Evolutionary conservation across 495 filamentous ascomycete species (phyloP), one percentile per base, ranked within the genome.

Genomic region (Tirmania nivea): DNA sequence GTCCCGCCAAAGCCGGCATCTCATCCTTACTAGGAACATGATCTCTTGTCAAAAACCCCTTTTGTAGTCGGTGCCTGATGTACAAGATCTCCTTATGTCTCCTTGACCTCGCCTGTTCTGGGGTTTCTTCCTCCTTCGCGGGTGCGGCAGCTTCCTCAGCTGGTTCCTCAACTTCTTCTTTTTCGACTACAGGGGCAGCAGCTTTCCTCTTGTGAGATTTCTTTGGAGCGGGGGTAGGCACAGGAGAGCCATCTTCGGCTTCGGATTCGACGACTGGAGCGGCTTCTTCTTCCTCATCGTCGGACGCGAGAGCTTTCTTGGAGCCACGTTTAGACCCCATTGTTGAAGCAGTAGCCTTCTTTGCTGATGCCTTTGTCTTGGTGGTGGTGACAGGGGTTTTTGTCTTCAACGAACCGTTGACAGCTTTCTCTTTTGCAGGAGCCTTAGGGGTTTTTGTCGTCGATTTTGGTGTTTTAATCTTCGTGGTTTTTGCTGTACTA

Each of bases 21-120:
- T 92, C 88, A n/a, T 86, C 81, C 56, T 82, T 81, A 68, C 86
- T 81, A 16, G 88, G 88, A 20, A 77, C 74, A 52, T 78, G 75
- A 55, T 93, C 86, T 16, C 81, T 74, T 14, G 81, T 82, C 17
- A 95, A 76, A 58, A 95, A 84, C 0, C 85, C 88, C 63, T 88
- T 87, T 64, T 95, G 88, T 19, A 95, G 78, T 64, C 83, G 81
- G 69, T 95, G 86, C 51, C 88, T 80, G 42, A 89, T 72, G 68
- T 85, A 93, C 5, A 93, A 69, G 19, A 94, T 83, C 51, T 78
- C 75, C 54, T 75, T 76, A 73, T 77, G 59, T 71, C 77, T 83
- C 39, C 71, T 70, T 10, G 53, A 45, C 19, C 63, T 67, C 57
- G 66, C 69, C 57, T 74, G 69, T 59, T 76, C 69, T 0, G 67